Evolutionary conservation across 2,329 filamentous ascomycete genomes (phyloP).

Genomic region (Alternaria arbusti): DNA sequence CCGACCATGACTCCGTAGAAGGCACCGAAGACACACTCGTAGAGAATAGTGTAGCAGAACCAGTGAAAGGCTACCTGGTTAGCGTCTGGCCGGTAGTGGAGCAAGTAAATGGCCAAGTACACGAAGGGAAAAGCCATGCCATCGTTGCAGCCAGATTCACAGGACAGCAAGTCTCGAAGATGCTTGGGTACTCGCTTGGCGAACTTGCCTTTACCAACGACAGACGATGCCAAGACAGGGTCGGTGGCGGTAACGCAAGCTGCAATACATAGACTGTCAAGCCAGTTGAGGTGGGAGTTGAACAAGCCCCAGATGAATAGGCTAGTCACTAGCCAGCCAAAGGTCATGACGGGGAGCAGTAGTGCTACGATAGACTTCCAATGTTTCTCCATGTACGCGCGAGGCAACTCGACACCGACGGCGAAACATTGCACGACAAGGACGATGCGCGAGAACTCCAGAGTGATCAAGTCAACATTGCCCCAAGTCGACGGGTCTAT

Average conservation of each 20-base stretch:
- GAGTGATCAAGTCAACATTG: constrained; percentile 82
- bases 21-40: constrained; percentile 94
- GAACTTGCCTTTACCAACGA: constrained; percentile 98
- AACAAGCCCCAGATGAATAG: constrained; percentile 93
- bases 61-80: constrained; percentile 79
- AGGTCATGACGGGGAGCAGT: constrained; percentile 95
- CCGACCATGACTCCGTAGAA: constrained; percentile 87
- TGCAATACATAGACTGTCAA: constrained; percentile 84
- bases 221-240: constrained; percentile 93
- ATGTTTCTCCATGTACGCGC: constrained; percentile 96
- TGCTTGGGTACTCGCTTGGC: constrained; percentile 97
- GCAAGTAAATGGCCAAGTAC: constrained; percentile 88
- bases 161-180: constrained; percentile 90
- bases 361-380: constrained; percentile 92
- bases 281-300: constrained; percentile 77
- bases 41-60: constrained; percentile 87
- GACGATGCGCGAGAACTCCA: constrained; percentile 88
- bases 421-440: constrained; percentile 93
- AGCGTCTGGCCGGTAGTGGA: constrained; percentile 76
- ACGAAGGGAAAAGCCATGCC: constrained; percentile 99
- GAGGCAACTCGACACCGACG: constrained; percentile 87
- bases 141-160: constrained; percentile 98
- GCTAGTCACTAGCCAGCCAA: constrained; percentile 91
- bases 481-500: constrained; percentile 80
- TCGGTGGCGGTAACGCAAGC: constrained; percentile 98